These are phyloP conservation scores for Saksenaea oblongispora DNA, from an alignment of 371 early-diverging fungal genomes.

Conservation along the genomic window DNA sequence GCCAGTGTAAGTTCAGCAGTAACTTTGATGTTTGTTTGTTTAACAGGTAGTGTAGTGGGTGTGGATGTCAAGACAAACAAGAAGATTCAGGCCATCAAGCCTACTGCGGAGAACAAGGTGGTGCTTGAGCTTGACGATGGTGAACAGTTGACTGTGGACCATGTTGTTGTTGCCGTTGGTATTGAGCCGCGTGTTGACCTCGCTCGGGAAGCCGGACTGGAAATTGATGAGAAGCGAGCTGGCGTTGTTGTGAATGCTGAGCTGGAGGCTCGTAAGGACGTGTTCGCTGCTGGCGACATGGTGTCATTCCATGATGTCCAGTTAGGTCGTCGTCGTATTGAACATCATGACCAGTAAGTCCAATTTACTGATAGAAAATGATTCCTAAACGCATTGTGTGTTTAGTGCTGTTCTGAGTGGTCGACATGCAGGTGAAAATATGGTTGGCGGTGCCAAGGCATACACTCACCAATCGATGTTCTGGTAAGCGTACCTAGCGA, in stretches of 20 bases:
- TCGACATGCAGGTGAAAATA: conserved; percentile 73
- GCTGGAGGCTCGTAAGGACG: conserved; percentile 71
- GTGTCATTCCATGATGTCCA: conserved; percentile 75
- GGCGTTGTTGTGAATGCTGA: conserved; percentile 80
- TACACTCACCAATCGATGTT: conserved; percentile 80
- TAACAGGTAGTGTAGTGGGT: conserved; percentile 42
- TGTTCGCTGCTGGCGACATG: conserved; percentile 80
- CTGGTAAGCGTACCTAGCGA: conserved; percentile 45
- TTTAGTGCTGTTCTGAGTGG: conserved; percentile 67
- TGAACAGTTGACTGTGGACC: conserved; percentile 56
- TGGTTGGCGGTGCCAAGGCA: conserved; percentile 63
- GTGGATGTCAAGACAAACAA: conserved; percentile 59
- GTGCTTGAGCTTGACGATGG: conserved; percentile 52
- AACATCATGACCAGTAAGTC: conserved; percentile 69
- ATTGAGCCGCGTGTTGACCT: conserved; percentile 71
- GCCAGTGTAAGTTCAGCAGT: conserved; percentile 38
- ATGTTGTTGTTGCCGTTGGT: conserved; percentile 75
- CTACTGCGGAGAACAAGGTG: conserved; percentile 47
- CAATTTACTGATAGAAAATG: neutral
- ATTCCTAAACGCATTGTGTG: neutral
- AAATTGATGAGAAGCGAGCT: conserved; percentile 66
- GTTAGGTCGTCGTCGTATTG: conserved; percentile 76
- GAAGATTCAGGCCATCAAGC: conserved; percentile 42
- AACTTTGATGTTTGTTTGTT: neutral
- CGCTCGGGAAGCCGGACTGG: conserved; percentile 69